phyloP scores from a whole-genome alignment of 805 yeast species.

The Metschnikowia anglica region DNA sequence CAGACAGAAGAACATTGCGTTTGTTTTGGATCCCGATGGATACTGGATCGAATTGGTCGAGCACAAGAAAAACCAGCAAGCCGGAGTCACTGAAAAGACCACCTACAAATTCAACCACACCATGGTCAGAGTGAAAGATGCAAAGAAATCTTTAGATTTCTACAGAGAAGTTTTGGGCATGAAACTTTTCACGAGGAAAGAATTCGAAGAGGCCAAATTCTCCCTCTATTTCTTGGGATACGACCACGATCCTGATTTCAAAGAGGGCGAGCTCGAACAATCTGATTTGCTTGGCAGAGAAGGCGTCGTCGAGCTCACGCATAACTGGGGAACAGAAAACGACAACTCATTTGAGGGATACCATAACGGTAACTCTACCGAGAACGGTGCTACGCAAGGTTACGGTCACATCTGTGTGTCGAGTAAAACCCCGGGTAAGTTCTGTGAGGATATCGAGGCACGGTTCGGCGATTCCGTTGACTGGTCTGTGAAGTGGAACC shows the following conservation, averaged over 20 bases:
- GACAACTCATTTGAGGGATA: constrained; percentile 71
- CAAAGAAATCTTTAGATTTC: constrained; percentile 69
- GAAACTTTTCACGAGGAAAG: constrained; percentile 59
- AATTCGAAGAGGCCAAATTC: constrained; percentile 70
- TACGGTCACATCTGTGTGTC: constrained; percentile 84
- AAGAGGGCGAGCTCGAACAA: constrained; percentile 41
- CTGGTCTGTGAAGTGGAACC: constrained; percentile 59
- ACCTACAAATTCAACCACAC: constrained; percentile 74
- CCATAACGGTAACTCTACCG: constrained; percentile 71
- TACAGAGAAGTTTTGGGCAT: constrained; percentile 80
- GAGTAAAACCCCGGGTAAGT: constrained; percentile 57
- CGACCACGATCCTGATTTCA: constrained; percentile 44
- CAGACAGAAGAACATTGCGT: constrained; percentile 89
- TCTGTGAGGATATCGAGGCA: constrained; percentile 52
- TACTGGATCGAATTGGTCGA: constrained; percentile 93
- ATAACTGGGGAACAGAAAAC: constrained; percentile 92
- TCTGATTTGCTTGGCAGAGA: constrained; percentile 47
- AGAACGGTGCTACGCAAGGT: constrained; percentile 64
- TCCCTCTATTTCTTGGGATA: constrained; percentile 85
- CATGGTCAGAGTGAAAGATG: constrained; percentile 92
- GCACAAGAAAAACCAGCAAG: constrained; percentile 45
- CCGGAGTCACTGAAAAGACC: constrained; percentile 36
- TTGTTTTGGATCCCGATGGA: constrained; percentile 92
- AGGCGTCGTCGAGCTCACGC: constrained; percentile 84
- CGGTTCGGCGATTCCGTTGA: constrained; percentile 42